Evolutionary conservation across 148 eudicot species (phyloP).

Genomic region (Amaranthus hypochondriacus): DNA sequence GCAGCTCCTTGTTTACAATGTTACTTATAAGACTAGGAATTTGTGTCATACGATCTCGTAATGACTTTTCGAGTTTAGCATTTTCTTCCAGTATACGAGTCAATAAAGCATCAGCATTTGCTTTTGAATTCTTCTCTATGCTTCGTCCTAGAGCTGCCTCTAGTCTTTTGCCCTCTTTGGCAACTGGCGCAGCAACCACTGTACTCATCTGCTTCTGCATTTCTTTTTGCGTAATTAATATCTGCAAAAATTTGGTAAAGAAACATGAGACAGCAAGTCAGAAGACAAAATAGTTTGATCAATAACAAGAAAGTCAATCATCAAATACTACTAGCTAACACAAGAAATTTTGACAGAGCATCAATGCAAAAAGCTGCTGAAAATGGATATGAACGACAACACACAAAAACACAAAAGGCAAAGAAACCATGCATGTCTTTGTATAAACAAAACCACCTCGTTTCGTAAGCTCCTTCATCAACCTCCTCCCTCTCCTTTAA

Average conservation of each 20-base stretch:
- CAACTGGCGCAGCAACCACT: slow-evolving; percentile 47
- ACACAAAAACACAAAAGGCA: neutral
- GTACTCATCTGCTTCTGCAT: slow-evolving; percentile 61
- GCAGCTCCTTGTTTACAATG: slow-evolving; percentile 58
- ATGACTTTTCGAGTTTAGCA: slow-evolving; percentile 66
- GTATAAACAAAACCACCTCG: neutral
- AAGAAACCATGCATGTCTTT: neutral
- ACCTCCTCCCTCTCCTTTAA: neutral
- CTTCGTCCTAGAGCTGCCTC: slow-evolving; percentile 65
- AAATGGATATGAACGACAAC: neutral
- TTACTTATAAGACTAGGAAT: slow-evolving; percentile 46
- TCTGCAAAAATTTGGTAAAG: slow-evolving; percentile 34
- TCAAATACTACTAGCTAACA: neutral
- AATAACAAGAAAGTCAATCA: neutral
- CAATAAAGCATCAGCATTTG: slow-evolving; percentile 84
- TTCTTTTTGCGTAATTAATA: slow-evolving; percentile 60
- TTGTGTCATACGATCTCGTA: slow-evolving; percentile 67
- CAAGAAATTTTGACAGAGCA: neutral
- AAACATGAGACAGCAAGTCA: neutral
- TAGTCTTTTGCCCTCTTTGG: slow-evolving; percentile 78
- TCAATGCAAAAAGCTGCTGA: neutral
- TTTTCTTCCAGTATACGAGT: slow-evolving; percentile 75
- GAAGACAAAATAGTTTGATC: neutral
- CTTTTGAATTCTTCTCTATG: slow-evolving; percentile 74
- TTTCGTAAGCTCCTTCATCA: too few species aligned